phyloP scores from a whole-genome alignment of 2,329 filamentous ascomycete genomes.

The Nigrograna mackinnonii region DNA sequence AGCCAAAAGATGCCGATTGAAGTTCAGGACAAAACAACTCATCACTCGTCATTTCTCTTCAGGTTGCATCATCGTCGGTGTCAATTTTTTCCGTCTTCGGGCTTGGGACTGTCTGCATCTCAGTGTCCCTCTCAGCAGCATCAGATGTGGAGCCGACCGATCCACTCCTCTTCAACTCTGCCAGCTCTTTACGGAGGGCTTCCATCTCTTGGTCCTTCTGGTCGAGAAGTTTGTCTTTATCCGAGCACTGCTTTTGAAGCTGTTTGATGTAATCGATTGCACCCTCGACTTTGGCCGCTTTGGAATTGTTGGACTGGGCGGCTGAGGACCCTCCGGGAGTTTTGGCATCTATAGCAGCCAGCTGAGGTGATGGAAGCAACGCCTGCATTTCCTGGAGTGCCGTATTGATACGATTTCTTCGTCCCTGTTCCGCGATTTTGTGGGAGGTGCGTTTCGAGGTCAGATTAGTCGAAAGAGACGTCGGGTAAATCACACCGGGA shows the following conservation, averaged over 20 bases:
- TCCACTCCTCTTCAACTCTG: conserved; percentile 25
- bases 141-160: conserved; percentile 3
- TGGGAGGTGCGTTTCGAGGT: conserved; percentile 97
- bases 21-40: no score
- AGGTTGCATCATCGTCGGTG: conserved; percentile 6
- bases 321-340: conserved; percentile 40
- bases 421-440: conserved; percentile 96
- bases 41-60: background rate
- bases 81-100: conserved; percentile 1
- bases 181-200: conserved; percentile 55
- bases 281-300: conserved; percentile 95
- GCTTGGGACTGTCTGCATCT: conserved; percentile 3
- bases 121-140: conserved; percentile 1
- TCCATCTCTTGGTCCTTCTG: conserved; percentile 66
- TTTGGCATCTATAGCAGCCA: conserved; percentile 26
- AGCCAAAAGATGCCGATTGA: no score
- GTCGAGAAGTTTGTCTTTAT: conserved; percentile 65
- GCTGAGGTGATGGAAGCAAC: conserved; percentile 68
- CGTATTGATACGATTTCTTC: conserved; percentile 92
- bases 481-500: conserved; percentile 87
- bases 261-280: conserved; percentile 94
- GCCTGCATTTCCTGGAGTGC: conserved; percentile 90
- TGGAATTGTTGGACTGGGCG: conserved; percentile 62
- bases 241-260: conserved; percentile 72
- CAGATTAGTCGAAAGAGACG: conserved; percentile 87